Evolutionary conservation across 2,329 filamentous ascomycete species (phyloP).

Genomic region (Colletotrichum sp.): DNA sequence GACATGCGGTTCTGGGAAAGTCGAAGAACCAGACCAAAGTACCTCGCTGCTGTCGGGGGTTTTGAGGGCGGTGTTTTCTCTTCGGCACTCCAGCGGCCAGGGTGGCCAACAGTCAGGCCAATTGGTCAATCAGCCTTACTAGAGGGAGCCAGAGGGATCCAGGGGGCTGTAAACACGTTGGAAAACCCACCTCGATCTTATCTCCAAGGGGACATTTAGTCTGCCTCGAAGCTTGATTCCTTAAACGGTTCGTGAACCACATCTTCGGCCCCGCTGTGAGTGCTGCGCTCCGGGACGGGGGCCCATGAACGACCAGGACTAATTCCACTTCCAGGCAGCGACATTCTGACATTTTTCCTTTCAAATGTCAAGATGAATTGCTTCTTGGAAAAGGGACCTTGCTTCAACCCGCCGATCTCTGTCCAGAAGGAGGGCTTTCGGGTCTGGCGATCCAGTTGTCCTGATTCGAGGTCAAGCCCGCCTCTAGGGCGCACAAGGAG

Average conservation of each 20-base stretch:
- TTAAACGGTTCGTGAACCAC: not conserved
- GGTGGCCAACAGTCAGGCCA: not conserved
- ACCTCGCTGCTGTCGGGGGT: not conserved
- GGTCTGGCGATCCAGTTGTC: not conserved
- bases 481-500: not conserved
- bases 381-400: not conserved
- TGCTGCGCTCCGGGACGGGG: not conserved
- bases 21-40: not conserved
- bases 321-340: conserved; percentile 2
- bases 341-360: not conserved
- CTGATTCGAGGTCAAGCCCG: not conserved
- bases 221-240: conserved; percentile 1
- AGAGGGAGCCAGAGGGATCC: conserved; percentile 1
- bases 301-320: not conserved
- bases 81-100: not conserved
- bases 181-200: not conserved
- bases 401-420: not conserved
- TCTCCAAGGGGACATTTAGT: not conserved
- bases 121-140: not conserved
- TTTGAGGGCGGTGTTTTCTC: not conserved
- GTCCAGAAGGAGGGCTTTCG: not conserved
- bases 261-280: not conserved
- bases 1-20: not conserved
- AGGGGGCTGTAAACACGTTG: not conserved
- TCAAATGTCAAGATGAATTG: not conserved